A percentile compares a stretch with the other conserved stretches of the same genome.
Conservation (phyloP, 768 basidiomycete species). For the Boletus pseudopeckii region DNA sequence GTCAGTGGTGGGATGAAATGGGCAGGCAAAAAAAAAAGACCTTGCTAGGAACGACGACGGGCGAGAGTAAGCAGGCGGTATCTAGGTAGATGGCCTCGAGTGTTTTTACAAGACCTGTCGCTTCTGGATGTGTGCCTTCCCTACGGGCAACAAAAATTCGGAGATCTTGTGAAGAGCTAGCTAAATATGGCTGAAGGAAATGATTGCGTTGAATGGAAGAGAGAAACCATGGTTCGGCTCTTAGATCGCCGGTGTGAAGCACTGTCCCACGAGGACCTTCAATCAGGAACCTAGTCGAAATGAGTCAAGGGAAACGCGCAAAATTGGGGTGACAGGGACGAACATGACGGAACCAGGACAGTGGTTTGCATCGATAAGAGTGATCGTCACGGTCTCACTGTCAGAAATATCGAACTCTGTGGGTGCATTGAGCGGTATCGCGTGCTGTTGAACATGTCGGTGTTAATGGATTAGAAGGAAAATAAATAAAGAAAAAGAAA, state of each 20-base stretch:
- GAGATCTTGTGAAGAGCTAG: slow-evolving; percentile 26
- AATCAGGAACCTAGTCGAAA: slow-evolving; percentile 70
- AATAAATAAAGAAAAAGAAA: too few species aligned
- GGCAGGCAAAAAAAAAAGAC: slow-evolving; percentile 18
- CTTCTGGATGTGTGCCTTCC: slow-evolving; percentile 22
- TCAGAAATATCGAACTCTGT: slow-evolving; percentile 55
- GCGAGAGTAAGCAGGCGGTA: slow-evolving; percentile 63
- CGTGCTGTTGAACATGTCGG: slow-evolving; percentile 38
- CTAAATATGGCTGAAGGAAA: slow-evolving; percentile 67
- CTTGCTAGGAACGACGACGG: slow-evolving; percentile 56
- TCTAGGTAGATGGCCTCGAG: slow-evolving; percentile 83
- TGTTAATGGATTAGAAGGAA: neutral
- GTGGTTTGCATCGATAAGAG: slow-evolving; percentile 88
- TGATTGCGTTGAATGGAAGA: slow-evolving; percentile 66
- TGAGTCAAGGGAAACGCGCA: neutral
- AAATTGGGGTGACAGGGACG: slow-evolving; percentile 17
- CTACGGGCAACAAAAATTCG: slow-evolving; percentile 25
- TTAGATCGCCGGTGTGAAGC: slow-evolving; percentile 91
- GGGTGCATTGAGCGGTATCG: slow-evolving; percentile 62
- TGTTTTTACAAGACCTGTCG: slow-evolving; percentile 37
- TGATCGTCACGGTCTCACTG: slow-evolving; percentile 62
- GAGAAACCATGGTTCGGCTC: slow-evolving; percentile 82
- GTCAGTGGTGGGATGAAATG: neutral
- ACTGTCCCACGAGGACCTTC: slow-evolving; percentile 67
- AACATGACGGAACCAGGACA: slow-evolving; percentile 94